These are phyloP conservation scores for Cytospora piceicola DNA, from an alignment of 2,329 filamentous ascomycete species.

Conservation along the genomic window DNA sequence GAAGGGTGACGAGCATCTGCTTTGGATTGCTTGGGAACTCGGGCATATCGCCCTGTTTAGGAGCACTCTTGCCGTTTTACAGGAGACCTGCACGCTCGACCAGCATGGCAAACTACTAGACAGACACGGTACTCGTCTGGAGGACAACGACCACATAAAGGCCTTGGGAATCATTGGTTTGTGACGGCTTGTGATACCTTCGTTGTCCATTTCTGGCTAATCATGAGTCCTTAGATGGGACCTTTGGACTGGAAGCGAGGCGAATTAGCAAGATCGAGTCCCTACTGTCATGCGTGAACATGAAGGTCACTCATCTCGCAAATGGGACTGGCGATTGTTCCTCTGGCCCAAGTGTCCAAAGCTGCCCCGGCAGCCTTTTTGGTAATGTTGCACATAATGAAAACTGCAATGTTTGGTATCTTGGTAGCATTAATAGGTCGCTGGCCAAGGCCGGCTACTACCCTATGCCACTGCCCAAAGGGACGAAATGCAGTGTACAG, in stretches of 20 bases:
- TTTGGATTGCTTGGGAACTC: constrained; percentile 1
- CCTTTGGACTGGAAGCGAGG: not conserved
- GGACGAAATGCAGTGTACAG: not conserved
- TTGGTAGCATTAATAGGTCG: not conserved
- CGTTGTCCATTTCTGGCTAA: not conserved
- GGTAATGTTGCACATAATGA: not conserved
- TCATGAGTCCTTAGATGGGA: not conserved
- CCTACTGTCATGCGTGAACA: not conserved
- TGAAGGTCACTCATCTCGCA: not conserved
- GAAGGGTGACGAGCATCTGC: not conserved
- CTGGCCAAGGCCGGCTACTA: not conserved
- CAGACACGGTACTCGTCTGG: not conserved
- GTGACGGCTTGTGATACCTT: not conserved
- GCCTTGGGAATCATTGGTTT: not conserved
- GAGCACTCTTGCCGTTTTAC: not conserved
- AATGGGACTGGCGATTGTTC: too few species aligned
- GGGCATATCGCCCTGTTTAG: not conserved
- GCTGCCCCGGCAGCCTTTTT: not conserved
- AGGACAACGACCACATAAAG: not conserved
- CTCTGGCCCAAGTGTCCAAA: not conserved
- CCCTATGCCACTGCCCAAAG: not conserved
- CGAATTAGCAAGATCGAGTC: not conserved
- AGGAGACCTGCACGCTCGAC: not conserved
- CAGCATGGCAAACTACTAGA: not conserved
- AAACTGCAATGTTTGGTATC: not conserved